A percentile compares a stretch with the other conserved stretches of the same genome.
Conservation (phyloP, 2,329 filamentous ascomycete species). For the Pestalotiopsis sp. region DNA sequence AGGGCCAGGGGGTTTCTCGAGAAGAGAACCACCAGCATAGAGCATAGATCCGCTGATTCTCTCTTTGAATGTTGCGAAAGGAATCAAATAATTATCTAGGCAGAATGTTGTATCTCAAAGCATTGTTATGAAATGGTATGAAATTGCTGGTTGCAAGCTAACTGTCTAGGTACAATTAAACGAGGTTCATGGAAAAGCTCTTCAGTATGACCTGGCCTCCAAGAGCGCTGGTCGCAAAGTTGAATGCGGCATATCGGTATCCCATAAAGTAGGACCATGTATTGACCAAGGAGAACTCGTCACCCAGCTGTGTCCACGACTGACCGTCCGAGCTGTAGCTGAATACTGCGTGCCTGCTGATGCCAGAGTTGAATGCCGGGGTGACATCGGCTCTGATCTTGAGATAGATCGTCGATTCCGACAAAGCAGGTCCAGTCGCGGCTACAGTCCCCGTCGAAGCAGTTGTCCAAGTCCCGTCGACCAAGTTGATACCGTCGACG, state of each 20-base stretch:
- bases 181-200: slow-evolving; percentile 14
- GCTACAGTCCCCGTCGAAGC: slow-evolving; percentile 28
- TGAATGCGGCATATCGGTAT: slow-evolving; percentile 49
- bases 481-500: slow-evolving; percentile 33
- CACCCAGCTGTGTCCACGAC: slow-evolving; percentile 34
- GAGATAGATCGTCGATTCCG: slow-evolving; percentile 35
- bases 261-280: slow-evolving; percentile 47
- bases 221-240: slow-evolving; percentile 43
- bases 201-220: slow-evolving; percentile 36
- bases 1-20: too few species aligned
- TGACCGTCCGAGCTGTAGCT: slow-evolving; percentile 43
- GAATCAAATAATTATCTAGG: too few species aligned
- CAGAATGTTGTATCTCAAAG: too few species aligned
- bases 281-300: slow-evolving; percentile 34
- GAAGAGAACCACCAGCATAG: too few species aligned
- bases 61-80: too few species aligned
- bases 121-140: too few species aligned
- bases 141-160: too few species aligned
- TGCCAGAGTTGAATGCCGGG: slow-evolving; percentile 23
- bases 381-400: slow-evolving; percentile 33
- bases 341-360: slow-evolving; percentile 29
- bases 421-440: slow-evolving; percentile 22
- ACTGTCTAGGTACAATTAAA: neutral
- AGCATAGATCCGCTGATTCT: too few species aligned
- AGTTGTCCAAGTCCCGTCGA: slow-evolving; percentile 18